Percentiles rank a stretch among this genome's conserved stretches.
Conservation (phyloP, 2,329 filamentous ascomycete species). For the Botryotinia convoluta region DNA sequence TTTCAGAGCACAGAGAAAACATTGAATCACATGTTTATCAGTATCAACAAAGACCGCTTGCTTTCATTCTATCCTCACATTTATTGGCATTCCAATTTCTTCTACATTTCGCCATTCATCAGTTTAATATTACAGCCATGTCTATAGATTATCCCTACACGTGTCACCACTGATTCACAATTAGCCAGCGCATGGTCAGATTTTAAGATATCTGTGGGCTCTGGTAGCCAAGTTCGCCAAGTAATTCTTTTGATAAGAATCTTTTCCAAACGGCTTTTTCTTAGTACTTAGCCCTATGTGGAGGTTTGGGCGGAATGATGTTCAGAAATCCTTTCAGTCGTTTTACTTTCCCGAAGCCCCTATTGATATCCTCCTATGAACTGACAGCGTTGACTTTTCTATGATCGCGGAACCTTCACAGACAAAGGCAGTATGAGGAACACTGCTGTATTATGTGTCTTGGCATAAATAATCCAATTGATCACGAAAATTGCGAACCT, state of each 20-base stretch:
- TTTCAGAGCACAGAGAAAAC: not conserved
- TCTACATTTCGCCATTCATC: not conserved
- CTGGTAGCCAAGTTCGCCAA: not conserved
- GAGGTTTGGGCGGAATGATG: not conserved
- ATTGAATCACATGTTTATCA: not conserved
- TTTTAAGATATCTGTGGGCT: not conserved
- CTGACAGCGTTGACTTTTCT: not conserved
- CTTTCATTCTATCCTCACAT: not conserved
- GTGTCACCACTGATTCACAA: not conserved
- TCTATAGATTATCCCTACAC: not conserved
- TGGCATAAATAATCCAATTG: not conserved
- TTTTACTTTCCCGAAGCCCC: not conserved
- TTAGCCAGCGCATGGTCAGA: conserved; percentile 7
- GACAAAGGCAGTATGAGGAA: not conserved
- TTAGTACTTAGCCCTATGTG: not conserved
- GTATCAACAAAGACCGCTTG: not conserved
- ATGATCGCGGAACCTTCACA: not conserved
- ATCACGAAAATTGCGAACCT: not conserved
- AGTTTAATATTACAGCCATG: not conserved
- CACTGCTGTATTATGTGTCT: not conserved
- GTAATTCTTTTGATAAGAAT: not conserved
- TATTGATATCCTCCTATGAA: not conserved
- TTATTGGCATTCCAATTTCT: not conserved
- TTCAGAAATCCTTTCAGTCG: not conserved
- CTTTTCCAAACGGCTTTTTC: not conserved